These are phyloP conservation scores for Neofusicoccum kwambonambiense DNA, from an alignment of 2,329 filamentous ascomycete genomes.

Conservation along the genomic window DNA sequence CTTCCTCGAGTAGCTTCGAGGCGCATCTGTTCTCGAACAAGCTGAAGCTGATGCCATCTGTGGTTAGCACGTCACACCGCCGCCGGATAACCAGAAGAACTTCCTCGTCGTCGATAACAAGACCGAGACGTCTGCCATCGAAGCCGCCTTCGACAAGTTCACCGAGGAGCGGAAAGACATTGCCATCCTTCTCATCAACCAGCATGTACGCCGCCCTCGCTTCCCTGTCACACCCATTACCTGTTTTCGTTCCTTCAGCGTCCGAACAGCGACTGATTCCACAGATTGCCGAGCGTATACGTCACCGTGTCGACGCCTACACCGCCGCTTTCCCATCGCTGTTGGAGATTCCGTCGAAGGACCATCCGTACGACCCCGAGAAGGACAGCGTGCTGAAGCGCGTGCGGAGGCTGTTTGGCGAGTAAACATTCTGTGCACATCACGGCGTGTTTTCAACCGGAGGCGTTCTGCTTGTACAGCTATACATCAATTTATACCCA, in stretches of 20 bases:
- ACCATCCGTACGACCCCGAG: constrained; percentile 97
- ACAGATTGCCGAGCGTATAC: constrained; percentile 90
- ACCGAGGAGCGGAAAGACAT: constrained; percentile 92
- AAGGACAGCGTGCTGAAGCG: constrained; percentile 96
- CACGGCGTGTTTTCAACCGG: neutral
- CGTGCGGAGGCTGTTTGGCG: constrained; percentile 71
- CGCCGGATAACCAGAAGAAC: constrained; percentile 91
- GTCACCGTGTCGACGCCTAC: constrained; percentile 85
- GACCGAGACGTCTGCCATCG: constrained; percentile 84
- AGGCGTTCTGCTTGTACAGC: constrained; percentile 16
- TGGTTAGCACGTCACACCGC: constrained; percentile 79
- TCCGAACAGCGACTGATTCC: constrained; percentile 5
- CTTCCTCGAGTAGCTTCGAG: neutral
- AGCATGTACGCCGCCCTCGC: constrained; percentile 66
- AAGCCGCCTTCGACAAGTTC: constrained; percentile 85
- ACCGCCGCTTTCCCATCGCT: constrained; percentile 94
- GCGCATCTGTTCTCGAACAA: neutral
- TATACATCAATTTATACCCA: constrained; percentile 15
- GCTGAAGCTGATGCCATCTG: neutral
- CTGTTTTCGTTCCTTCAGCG: neutral
- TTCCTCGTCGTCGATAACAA: constrained; percentile 95
- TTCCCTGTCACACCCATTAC: neutral
- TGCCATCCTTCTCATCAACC: constrained; percentile 94
- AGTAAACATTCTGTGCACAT: constrained; percentile 49
- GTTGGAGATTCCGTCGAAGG: constrained; percentile 96